Base-by-base conservation (phyloP, 768 basidiomycete genomes). In the Lentinula sp. region DNA sequence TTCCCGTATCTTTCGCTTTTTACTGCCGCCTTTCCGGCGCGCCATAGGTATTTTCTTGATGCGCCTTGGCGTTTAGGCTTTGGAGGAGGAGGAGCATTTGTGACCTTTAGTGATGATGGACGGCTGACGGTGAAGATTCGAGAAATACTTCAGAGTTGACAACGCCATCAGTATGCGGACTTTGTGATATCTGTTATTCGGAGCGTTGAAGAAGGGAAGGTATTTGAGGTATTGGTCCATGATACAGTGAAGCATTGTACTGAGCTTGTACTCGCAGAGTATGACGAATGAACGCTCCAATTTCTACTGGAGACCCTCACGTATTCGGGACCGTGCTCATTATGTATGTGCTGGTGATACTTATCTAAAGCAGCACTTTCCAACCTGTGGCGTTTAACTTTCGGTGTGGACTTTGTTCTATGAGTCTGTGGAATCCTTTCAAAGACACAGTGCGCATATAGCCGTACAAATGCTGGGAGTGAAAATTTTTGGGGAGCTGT, bases 51-150 rank as follows among this genome's bases (percentile, higher is more conserved):
- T 18, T 3, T 23, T 23, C 21, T n/a, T 48, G 46, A 48, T 48
- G 46, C 46, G 46, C 46, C 46, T 48, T 23, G 11, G 18, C 21
- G 3, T 48, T 48, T 48, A 48, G 46, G 46, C 46, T 48, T 48
- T 13, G 50, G 16, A 28, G 28, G 50, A 35, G 15, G 15, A 6
- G 16, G 28, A 34, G 8, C 31, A 5, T 9, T 51, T 32, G 31
- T 21, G 32, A 34, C 31, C 50, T 51, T 15, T n/a, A 51, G n/a
- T 7, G 50, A 48, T 16, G 8, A 18, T 34, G n/a, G 37, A 39
- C 37, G 53, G 53, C 32, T 54, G 53, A 54, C 53, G 53, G 53
- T 54, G 53, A 54, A 54, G 10, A 40, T 54, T 35, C 34, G 53
- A 54, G 53, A 54, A 54, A 35, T 13, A 21, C 50, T 51, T 15